These are phyloP conservation scores for Gracilaria gracilis DNA, from an alignment of 23 red algal species.

Conservation along the genomic window DNA sequence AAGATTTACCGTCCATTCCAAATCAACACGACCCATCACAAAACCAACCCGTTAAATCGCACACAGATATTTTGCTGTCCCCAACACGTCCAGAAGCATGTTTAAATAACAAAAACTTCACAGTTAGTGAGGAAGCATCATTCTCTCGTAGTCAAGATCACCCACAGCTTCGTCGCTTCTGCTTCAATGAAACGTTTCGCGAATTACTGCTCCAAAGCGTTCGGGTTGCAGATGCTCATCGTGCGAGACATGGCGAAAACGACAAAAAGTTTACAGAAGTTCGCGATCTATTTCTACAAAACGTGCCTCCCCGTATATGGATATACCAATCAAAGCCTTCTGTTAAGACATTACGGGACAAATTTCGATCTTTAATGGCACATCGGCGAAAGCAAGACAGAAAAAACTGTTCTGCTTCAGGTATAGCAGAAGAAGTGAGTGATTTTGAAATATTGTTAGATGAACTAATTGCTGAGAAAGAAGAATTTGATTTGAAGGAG, in stretches of 20 bases:
- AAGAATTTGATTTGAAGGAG: constrained; percentile 1
- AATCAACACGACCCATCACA: too few relatives aligned
- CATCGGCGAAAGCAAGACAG: neutral
- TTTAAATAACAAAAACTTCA: too few relatives aligned
- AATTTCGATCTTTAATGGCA: neutral
- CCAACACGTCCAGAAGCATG: too few relatives aligned
- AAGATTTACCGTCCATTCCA: too few relatives aligned
- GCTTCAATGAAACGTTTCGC: neutral
- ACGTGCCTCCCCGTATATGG: neutral
- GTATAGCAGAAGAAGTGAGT: constrained; percentile 4
- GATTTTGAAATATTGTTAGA: constrained; percentile 16
- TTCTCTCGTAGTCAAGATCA: too few relatives aligned
- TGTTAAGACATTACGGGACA: neutral
- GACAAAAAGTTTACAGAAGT: constrained; percentile 14
- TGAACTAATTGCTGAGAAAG: constrained; percentile 18
- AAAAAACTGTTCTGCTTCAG: constrained; percentile 3
- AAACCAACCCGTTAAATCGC: too few relatives aligned
- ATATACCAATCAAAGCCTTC: constrained; percentile 7
- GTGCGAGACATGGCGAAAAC: constrained; percentile 1
- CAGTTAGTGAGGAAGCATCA: too few relatives aligned
- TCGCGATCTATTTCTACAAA: neutral
- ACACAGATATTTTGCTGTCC: too few relatives aligned
- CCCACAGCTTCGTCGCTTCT: constrained; percentile 25
- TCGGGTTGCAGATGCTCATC: neutral
- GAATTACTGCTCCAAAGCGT: neutral